Conservation (phyloP, 2,329 filamentous ascomycete species). For the Mycosphaerella sp. region DNA sequence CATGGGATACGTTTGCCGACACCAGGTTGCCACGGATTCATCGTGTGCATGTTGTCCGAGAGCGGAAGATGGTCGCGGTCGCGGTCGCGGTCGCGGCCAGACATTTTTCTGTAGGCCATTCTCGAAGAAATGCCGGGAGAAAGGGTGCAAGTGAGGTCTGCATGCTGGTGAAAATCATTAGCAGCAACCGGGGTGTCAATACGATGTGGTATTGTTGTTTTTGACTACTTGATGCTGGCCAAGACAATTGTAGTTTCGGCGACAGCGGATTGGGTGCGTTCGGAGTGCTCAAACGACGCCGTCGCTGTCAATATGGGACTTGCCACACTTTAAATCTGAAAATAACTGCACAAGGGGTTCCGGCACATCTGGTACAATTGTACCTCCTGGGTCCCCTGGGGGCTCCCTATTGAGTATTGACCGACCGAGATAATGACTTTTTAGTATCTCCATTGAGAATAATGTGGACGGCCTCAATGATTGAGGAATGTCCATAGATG, state of each 20-base stretch:
- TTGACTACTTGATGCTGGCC: background rate
- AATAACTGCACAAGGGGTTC: background rate
- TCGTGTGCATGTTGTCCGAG: constrained; percentile 1
- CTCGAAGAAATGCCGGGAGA: background rate
- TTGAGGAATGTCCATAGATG: too few species aligned
- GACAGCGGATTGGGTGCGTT: constrained; percentile 1
- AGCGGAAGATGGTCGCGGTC: background rate
- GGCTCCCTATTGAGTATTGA: too few species aligned
- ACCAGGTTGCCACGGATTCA: constrained; percentile 17
- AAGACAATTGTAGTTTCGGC: constrained; percentile 2
- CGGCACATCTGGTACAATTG: too few species aligned
- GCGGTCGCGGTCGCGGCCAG: background rate
- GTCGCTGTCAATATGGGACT: background rate
- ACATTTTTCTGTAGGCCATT: constrained; percentile 3
- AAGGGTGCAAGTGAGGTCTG: background rate
- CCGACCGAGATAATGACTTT: too few species aligned
- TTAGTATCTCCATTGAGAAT: too few species aligned
- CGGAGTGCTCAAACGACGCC: constrained; percentile 5
- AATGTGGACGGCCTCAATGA: too few species aligned
- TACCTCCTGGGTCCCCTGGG: too few species aligned
- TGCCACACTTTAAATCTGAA: background rate
- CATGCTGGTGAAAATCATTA: background rate
- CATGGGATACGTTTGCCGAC: constrained; percentile 12
- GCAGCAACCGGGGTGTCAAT: background rate
- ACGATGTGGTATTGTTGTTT: background rate